phyloP scores from a whole-genome alignment of 2,329 filamentous ascomycete species.

The Tetracladium maxilliforme region DNA sequence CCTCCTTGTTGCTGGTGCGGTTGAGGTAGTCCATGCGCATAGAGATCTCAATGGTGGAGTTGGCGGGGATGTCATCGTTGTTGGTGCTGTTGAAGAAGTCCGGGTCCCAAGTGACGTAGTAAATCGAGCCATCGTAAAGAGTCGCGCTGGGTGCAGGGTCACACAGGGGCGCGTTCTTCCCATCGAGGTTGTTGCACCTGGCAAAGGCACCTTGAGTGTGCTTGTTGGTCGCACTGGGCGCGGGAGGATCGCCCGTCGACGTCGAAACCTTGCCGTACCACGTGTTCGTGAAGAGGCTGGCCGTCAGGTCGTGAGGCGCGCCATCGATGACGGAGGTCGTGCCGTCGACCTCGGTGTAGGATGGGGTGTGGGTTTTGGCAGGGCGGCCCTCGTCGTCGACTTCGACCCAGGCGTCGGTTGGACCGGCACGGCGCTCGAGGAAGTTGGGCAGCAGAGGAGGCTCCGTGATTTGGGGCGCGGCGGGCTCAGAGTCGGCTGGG shows the following conservation, averaged over 20 bases:
- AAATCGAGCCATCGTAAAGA: constrained; percentile 28
- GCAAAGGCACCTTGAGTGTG: constrained; percentile 31
- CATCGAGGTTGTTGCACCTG: constrained; percentile 31
- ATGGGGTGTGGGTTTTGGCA: not conserved
- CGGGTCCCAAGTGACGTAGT: constrained; percentile 45
- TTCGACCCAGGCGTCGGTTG: constrained; percentile 1
- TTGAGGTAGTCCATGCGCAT: too few species aligned
- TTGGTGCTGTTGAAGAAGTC: constrained; percentile 29
- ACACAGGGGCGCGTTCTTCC: constrained; percentile 34
- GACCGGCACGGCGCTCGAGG: constrained; percentile 1
- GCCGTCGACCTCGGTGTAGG: not conserved
- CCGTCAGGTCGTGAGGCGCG: constrained; percentile 11
- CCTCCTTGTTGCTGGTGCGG: too few species aligned
- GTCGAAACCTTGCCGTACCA: constrained; percentile 17
- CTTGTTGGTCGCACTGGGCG: constrained; percentile 24
- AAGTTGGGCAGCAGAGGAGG: too few species aligned
- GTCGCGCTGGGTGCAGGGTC: constrained; percentile 25
- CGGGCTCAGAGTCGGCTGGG: too few species aligned
- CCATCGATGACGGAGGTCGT: not conserved
- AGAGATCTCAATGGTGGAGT: constrained; percentile 14
- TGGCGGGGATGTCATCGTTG: constrained; percentile 16
- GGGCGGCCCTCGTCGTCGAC: constrained; percentile 1
- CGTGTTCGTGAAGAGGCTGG: constrained; percentile 18
- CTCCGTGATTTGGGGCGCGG: too few species aligned
- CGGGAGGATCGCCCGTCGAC: constrained; percentile 26